A percentile compares a stretch with the other conserved stretches of the same genome.
phyloP scores from a whole-genome alignment of 176 grass and related monocot genomes.

The Oryza officinalis region DNA sequence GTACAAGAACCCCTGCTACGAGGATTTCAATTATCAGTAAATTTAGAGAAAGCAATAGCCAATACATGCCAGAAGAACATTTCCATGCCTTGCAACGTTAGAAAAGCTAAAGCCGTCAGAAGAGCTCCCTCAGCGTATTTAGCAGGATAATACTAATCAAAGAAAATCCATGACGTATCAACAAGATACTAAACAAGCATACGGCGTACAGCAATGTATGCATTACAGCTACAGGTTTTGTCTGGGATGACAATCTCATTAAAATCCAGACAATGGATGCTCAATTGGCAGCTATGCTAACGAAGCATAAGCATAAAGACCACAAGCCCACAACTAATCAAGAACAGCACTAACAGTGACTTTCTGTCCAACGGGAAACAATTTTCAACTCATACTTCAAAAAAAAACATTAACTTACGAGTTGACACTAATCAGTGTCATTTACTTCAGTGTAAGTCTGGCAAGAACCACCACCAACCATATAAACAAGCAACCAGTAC shows the following conservation, averaged over 20 bases:
- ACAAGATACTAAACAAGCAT: neutral
- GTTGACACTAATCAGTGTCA: neutral
- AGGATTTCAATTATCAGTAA: neutral
- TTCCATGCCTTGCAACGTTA: neutral
- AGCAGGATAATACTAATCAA: neutral
- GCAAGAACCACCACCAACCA: neutral
- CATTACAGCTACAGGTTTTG: neutral
- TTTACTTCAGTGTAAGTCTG: neutral
- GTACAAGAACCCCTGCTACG: no score
- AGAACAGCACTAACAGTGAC: neutral
- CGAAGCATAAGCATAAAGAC: neutral
- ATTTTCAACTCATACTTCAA: neutral
- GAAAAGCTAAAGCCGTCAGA: neutral
- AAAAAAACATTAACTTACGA: neutral
- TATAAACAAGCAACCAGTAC: slow-evolving; percentile 6
- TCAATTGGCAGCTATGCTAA: neutral
- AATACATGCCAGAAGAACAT: neutral
- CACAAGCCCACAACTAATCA: neutral
- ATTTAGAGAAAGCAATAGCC: no score
- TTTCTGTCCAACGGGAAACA: neutral
- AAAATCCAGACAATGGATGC: neutral
- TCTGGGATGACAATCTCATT: neutral
- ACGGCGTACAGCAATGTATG: neutral
- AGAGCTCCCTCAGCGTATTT: neutral
- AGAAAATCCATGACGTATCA: no score